Evolutionary conservation across 495 filamentous ascomycete species (phyloP).

Genomic region (Thozetella sp.): DNA sequence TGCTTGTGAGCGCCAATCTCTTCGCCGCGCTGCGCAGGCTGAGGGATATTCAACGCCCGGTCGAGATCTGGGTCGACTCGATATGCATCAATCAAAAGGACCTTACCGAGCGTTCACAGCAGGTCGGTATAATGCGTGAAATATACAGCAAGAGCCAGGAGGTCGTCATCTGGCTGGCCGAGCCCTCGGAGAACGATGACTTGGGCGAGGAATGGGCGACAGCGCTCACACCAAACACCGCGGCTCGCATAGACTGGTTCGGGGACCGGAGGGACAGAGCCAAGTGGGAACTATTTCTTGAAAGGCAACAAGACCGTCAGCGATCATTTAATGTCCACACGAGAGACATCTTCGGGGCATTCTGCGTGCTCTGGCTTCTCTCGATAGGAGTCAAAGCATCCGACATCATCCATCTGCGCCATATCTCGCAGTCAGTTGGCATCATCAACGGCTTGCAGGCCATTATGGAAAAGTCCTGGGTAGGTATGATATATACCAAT

Average conservation of each 20-base stretch:
- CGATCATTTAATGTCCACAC: too few relatives aligned
- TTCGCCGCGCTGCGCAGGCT: conserved; percentile 12
- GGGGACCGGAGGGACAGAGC: conserved; percentile 5
- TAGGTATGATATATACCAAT: too few relatives aligned
- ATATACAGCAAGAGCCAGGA: conserved; percentile 13
- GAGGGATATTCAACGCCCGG: not conserved
- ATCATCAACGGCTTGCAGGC: conserved; percentile 15
- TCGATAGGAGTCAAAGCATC: conserved; percentile 7
- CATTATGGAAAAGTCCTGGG: conserved; percentile 12
- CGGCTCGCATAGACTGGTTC: conserved; percentile 6
- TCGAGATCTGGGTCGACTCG: conserved; percentile 13
- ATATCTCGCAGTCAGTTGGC: conserved; percentile 8
- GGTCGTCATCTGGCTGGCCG: conserved; percentile 17
- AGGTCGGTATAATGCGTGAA: conserved; percentile 19
- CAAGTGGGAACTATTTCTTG: conserved; percentile 4
- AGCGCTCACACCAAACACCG: not conserved
- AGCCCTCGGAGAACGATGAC: conserved; percentile 4
- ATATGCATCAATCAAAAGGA: too few relatives aligned
- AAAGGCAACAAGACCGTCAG: too few relatives aligned
- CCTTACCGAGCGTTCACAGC: conserved; percentile 10
- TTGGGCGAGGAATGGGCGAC: conserved; percentile 13
- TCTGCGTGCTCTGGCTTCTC: conserved; percentile 13
- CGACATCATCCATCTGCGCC: conserved; percentile 11
- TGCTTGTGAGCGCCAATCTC: conserved; percentile 12
- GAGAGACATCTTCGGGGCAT: conserved; percentile 18